Evolutionary conservation across 192 early-diverging fungal species (phyloP).

Genomic region (Coemansia sp.): DNA sequence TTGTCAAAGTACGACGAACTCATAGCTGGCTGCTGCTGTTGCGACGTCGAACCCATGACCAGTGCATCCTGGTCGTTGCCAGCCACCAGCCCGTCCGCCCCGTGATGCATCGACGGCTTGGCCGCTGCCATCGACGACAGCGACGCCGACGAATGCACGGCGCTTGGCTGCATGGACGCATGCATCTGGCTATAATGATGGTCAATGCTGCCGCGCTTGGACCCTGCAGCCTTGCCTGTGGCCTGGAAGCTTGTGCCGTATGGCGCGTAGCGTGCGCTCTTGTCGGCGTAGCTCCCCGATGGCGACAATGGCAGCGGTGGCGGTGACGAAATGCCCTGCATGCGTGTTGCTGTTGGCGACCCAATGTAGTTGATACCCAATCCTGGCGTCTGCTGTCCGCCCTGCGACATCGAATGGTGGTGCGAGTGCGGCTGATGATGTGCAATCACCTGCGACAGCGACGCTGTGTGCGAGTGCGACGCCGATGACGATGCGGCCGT

Average conservation of each 20-base stretch:
- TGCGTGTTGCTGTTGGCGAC: slow-evolving; percentile 19
- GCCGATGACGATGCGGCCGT: slow-evolving; percentile 20
- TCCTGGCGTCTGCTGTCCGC: slow-evolving; percentile 25
- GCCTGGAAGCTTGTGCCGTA: slow-evolving; percentile 33
- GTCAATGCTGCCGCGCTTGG: slow-evolving; percentile 51
- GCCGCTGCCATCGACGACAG: slow-evolving; percentile 16
- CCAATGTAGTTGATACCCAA: slow-evolving; percentile 42
- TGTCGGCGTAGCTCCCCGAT: slow-evolving; percentile 31
- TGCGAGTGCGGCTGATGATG: slow-evolving; percentile 34
- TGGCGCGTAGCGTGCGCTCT: slow-evolving; percentile 37
- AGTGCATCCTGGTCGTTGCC: slow-evolving; percentile 16
- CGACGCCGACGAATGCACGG: slow-evolving; percentile 21
- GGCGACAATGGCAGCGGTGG: slow-evolving; percentile 44
- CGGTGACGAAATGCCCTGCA: slow-evolving; percentile 37
- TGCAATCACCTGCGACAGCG: slow-evolving; percentile 48
- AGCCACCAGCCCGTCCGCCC: not conserved
- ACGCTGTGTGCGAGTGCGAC: slow-evolving; percentile 52
- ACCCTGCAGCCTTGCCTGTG: slow-evolving; percentile 13
- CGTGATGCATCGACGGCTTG: slow-evolving; percentile 9
- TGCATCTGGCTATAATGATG: slow-evolving; percentile 46
- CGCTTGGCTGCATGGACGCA: slow-evolving; percentile 12
- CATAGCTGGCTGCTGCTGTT: slow-evolving; percentile 26
- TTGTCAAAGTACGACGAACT: slow-evolving; percentile 51
- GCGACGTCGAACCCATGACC: slow-evolving; percentile 19
- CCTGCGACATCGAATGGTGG: slow-evolving; percentile 36